A percentile compares a stretch with the other conserved stretches of the same genome.
phyloP scores from a whole-genome alignment of 2,329 filamentous ascomycete genomes.

The Onygenales sp. region DNA sequence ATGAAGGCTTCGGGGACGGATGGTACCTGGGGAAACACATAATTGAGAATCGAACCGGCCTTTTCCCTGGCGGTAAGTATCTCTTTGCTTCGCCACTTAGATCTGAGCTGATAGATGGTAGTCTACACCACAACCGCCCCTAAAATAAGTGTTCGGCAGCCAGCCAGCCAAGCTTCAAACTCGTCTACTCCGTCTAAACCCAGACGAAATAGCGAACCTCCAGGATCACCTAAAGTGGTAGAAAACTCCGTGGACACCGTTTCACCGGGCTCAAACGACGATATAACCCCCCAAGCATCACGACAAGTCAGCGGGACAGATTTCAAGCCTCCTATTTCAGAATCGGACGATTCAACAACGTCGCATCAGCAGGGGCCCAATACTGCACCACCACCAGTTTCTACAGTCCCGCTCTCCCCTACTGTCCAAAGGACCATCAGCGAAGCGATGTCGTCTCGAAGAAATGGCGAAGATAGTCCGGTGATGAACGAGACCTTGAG shows the following conservation, averaged over 20 bases:
- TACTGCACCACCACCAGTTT: constrained; percentile 28
- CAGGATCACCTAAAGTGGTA: neutral
- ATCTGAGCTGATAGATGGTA: constrained; percentile 19
- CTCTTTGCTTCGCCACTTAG: neutral
- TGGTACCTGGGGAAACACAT: constrained; percentile 51
- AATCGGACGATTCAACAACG: constrained; percentile 12
- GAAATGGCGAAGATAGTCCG: constrained; percentile 52
- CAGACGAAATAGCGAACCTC: neutral
- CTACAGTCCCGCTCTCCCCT: constrained; percentile 22
- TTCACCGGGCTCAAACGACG: constrained; percentile 22
- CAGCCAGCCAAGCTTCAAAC: constrained; percentile 4
- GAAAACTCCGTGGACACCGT: constrained; percentile 15
- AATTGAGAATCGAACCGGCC: constrained; percentile 31
- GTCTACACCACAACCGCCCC: constrained; percentile 20
- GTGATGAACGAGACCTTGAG: constrained; percentile 92
- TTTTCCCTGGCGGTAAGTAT: constrained; percentile 39
- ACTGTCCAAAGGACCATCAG: constrained; percentile 36
- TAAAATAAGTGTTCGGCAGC: constrained; percentile 10
- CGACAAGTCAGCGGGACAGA: constrained; percentile 27
- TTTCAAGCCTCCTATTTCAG: constrained; percentile 15
- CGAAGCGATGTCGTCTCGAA: constrained; percentile 40
- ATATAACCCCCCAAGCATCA: constrained; percentile 32
- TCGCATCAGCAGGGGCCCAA: constrained; percentile 22
- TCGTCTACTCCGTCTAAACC: constrained; percentile 1
- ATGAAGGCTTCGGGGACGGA: constrained; percentile 58